Evolutionary conservation across 345 rosid genomes (phyloP).

Genomic region (Populus pruinosa): DNA sequence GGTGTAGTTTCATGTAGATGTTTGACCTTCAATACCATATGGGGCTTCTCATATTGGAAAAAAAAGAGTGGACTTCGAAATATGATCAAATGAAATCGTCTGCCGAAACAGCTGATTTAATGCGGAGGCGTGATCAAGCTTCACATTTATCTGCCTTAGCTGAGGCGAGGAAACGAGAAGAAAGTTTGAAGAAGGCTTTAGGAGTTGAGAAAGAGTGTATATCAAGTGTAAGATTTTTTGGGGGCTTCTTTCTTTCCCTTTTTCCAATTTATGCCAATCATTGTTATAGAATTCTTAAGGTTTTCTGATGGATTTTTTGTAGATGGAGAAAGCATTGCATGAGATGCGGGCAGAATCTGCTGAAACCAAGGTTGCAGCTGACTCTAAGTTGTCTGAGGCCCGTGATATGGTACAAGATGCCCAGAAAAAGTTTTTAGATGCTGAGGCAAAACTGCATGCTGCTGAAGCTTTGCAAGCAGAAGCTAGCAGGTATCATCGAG

Average conservation of each 20-base stretch:
- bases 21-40: conserved; percentile 91
- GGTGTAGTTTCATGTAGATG: conserved; percentile 40
- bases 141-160: conserved; percentile 58
- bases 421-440: conserved; percentile 56
- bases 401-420: conserved; percentile 61
- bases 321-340: conserved; percentile 92
- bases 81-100: conserved; percentile 66
- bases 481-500: conserved; percentile 54
- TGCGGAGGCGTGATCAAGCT: conserved; percentile 60
- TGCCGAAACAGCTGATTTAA: conserved; percentile 58
- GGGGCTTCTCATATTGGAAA: conserved; percentile 86
- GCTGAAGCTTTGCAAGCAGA: conserved; percentile 78
- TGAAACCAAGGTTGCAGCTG: conserved; percentile 83
- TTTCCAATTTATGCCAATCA: not conserved
- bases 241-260: not conserved
- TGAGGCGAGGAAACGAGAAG: conserved; percentile 80
- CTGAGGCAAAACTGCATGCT: conserved; percentile 58
- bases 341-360: conserved; percentile 96
- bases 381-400: conserved; percentile 61
- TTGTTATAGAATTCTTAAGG: conserved; percentile 1
- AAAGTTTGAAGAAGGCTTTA: conserved; percentile 69
- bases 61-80: conserved; percentile 54
- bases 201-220: conserved; percentile 86
- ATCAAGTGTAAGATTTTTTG: conserved; percentile 60
- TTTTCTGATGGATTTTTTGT: conserved; percentile 19